Base-by-base conservation (phyloP, 768 basidiomycete genomes). In the Mycena rosella region DNA sequence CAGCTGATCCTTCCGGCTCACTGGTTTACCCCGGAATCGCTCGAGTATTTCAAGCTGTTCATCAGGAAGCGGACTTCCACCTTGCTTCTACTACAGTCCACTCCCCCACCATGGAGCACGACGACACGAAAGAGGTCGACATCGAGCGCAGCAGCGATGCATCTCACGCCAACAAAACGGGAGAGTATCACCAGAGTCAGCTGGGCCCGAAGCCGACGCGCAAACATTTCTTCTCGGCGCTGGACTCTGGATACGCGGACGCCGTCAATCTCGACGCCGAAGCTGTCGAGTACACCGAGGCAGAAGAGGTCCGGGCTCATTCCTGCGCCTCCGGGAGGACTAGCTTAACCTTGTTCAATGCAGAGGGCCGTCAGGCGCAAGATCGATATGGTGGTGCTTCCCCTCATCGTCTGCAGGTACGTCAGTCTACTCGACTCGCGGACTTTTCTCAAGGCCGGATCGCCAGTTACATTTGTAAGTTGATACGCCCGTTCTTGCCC, bases 221-320 rank as follows among this genome's bases (percentile, higher is more conserved):
- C 73, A 84, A 82, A 54, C 74, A 83, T 56, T 85, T 88, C 73
- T 88, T 88, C 72, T 79, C 81, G 2, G 78, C 82, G 11, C 74
- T 88, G 22, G 86, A 88, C 63, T 70, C 78, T 22, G 68, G 75
- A 0, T 80, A 81, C 44, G 85, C 87, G 6, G 83, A 85, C 8
- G 87, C 87, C 11, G 85, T 88, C 10, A 78, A 88, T 68, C 76
- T 68, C 5, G 87, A 88, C 72, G 87, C 87, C 2, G 82, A 82
- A 45, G 72, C 66, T 3, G 85, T 89, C 2, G 82, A 83, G 58
- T 89, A 79, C 68, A 84, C 82, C 1, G 75, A 78, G n/a, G 85
- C 79, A 20, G 86, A 88, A 73, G 86, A 87, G 78, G 85, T 86
- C 58, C 15, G 42, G 7, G 67, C 52, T 14, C 30, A 18, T 34